Percentiles rank a stretch among this genome's conserved stretches.
Evolutionary conservation across 331 rosid species (phyloP).

Genomic region (Acacia concinna): DNA sequence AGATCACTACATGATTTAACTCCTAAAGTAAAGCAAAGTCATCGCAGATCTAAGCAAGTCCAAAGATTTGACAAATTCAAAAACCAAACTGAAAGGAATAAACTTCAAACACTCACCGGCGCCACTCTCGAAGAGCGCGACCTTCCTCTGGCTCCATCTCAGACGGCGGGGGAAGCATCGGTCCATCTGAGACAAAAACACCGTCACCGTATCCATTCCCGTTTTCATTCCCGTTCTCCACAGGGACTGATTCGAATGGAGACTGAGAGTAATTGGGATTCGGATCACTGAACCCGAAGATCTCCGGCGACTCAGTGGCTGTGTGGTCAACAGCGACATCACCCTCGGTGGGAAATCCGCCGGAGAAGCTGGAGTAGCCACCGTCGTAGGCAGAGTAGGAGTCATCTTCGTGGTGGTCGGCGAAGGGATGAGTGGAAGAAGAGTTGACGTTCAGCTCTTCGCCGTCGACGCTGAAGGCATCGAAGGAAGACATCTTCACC

Average conservation of each 20-base stretch:
- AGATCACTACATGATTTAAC: slow-evolving; percentile 3
- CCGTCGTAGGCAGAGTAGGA: slow-evolving; percentile 57
- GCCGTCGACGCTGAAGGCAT: slow-evolving; percentile 67
- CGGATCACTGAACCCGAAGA: slow-evolving; percentile 79
- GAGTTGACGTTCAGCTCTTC: slow-evolving; percentile 62
- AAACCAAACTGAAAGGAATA: neutral
- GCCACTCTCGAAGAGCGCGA: slow-evolving; percentile 90
- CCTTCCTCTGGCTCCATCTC: slow-evolving; percentile 95
- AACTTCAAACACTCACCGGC: slow-evolving; percentile 67
- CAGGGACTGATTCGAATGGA: slow-evolving; percentile 60
- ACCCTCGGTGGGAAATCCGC: slow-evolving; percentile 51
- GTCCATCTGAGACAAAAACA: slow-evolving; percentile 79
- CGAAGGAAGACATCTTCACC: slow-evolving; percentile 75
- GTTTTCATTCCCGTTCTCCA: slow-evolving; percentile 69
- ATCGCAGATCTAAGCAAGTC: slow-evolving; percentile 59
- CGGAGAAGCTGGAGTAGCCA: slow-evolving; percentile 54
- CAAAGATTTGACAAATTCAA: slow-evolving; percentile 39
- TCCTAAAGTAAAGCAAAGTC: slow-evolving; percentile 29
- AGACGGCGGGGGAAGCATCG: slow-evolving; percentile 77
- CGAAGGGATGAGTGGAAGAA: slow-evolving; percentile 49
- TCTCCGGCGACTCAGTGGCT: slow-evolving; percentile 61
- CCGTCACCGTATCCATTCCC: slow-evolving; percentile 52
- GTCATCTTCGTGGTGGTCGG: slow-evolving; percentile 50
- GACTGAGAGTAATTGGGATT: slow-evolving; percentile 65
- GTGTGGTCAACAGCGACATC: slow-evolving; percentile 65